Percentiles rank a stretch among this genome's conserved stretches.
phyloP scores from a whole-genome alignment of 2,329 filamentous ascomycete genomes.

The Penicillium digitatum region DNA sequence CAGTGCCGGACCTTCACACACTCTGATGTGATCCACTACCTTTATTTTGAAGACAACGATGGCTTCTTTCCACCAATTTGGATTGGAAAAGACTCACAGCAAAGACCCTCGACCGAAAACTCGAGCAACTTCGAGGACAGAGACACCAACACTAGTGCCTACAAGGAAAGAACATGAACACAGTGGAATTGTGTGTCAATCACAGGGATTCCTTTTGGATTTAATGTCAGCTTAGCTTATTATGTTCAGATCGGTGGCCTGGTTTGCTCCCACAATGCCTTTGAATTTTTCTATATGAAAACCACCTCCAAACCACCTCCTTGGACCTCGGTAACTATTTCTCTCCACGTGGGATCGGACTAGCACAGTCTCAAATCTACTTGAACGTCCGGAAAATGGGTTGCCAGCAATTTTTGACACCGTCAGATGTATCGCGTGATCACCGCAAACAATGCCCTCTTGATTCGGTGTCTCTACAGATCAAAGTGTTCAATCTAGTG shows the following conservation, averaged over 20 bases:
- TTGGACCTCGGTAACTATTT: not conserved
- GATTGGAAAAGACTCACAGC: constrained; percentile 21
- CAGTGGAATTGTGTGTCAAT: not conserved
- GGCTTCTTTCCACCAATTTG: constrained; percentile 34
- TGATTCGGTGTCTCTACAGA: not conserved
- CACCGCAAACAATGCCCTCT: not conserved
- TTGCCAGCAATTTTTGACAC: not conserved
- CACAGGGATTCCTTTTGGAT: not conserved
- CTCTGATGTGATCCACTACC: constrained; percentile 29
- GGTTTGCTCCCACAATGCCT: not conserved
- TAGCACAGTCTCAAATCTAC: too few relatives aligned
- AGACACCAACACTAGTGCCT: not conserved
- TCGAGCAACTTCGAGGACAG: not conserved
- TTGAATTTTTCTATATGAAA: not conserved
- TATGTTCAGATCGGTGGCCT: not conserved
- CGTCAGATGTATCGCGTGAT: not conserved
- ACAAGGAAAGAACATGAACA: not conserved
- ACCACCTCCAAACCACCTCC: not conserved
- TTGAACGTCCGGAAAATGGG: not conserved
- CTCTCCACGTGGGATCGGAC: constrained; percentile 1
- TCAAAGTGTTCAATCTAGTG: not conserved
- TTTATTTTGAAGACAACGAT: constrained; percentile 37
- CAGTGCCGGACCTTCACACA: constrained; percentile 8
- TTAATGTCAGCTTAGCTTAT: not conserved
- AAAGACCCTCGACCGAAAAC: constrained; percentile 9